Evolutionary conservation across 1,284 basidiomycete species (phyloP).

Genomic region (Trichosporon ovoides): DNA sequence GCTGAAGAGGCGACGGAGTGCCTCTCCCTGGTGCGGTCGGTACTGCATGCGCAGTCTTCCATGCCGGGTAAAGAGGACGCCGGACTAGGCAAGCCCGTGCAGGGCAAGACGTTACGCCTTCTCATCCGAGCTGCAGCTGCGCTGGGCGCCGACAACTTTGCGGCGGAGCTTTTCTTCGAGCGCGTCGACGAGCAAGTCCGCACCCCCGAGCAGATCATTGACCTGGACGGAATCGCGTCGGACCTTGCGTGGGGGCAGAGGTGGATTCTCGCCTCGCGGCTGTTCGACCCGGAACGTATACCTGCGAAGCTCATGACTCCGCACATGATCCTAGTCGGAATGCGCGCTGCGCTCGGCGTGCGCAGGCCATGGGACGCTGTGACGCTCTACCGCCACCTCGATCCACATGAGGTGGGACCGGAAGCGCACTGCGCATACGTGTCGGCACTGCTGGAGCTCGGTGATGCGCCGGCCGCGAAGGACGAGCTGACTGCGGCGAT

Average conservation of each 20-base stretch:
- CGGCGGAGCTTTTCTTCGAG: constrained; percentile 53
- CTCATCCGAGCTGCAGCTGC: constrained; percentile 92
- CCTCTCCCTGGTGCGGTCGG: constrained; percentile 3
- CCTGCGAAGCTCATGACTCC: constrained; percentile 22
- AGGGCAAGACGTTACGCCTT: constrained; percentile 7
- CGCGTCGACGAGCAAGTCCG: constrained; percentile 14
- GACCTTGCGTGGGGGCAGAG: constrained; percentile 16
- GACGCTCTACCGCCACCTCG: constrained; percentile 18
- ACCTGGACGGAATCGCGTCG: constrained; percentile 17
- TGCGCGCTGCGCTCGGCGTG: constrained; percentile 28
- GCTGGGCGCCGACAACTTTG: constrained; percentile 86
- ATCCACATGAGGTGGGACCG: neutral
- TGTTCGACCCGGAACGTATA: neutral
- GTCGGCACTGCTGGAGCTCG: constrained; percentile 30
- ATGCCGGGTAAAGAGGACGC: constrained; percentile 6
- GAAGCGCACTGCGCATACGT: constrained; percentile 18
- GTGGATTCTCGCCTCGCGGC: neutral
- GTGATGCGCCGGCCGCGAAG: constrained; percentile 19
- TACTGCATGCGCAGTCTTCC: constrained; percentile 10
- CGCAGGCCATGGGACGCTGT: constrained; percentile 24
- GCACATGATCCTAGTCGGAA: constrained; percentile 18
- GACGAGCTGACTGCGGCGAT: neutral
- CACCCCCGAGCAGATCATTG: constrained; percentile 7
- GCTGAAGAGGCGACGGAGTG: neutral
- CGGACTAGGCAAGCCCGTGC: constrained; percentile 7